Conservation (phyloP, 257 asterid genomes). For the Primulina eburnea region DNA sequence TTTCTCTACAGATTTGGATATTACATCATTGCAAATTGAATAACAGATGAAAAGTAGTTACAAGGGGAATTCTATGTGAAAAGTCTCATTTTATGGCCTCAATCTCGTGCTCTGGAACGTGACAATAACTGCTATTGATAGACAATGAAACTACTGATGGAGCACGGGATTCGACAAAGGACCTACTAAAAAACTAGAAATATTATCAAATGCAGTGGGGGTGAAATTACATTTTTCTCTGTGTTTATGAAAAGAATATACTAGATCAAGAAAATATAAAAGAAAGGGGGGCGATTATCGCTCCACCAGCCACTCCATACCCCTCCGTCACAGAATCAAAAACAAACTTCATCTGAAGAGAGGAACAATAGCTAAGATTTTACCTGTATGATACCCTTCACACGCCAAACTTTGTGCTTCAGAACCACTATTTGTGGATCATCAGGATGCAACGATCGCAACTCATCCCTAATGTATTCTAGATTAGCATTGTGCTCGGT, state of each 20-base stretch:
- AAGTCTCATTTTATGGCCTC: not conserved
- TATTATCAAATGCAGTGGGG: too few relatives aligned
- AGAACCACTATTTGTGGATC: conserved; percentile 80
- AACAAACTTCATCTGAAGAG: not conserved
- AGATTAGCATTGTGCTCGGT: conserved; percentile 78
- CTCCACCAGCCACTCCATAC: not conserved
- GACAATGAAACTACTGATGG: not conserved
- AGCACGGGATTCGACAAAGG: not conserved
- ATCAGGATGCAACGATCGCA: conserved; percentile 65
- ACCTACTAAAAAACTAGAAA: too few relatives aligned
- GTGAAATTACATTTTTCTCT: too few relatives aligned
- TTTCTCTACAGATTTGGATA: not conserved
- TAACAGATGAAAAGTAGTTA: not conserved
- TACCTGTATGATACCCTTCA: conserved; percentile 96
- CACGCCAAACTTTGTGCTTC: conserved; percentile 94
- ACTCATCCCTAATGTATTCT: conserved; percentile 75
- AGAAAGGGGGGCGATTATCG: too few relatives aligned
- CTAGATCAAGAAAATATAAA: too few relatives aligned
- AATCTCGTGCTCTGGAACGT: too few relatives aligned
- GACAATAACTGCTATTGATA: not conserved
- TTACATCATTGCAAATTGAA: not conserved
- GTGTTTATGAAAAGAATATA: too few relatives aligned
- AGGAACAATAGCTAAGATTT: not conserved
- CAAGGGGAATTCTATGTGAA: not conserved
- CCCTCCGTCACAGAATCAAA: not conserved